Percentiles rank a stretch among this genome's conserved stretches.
Conservation (phyloP, 2,329 filamentous ascomycete species). For the Thielaviopsis punctulata region DNA sequence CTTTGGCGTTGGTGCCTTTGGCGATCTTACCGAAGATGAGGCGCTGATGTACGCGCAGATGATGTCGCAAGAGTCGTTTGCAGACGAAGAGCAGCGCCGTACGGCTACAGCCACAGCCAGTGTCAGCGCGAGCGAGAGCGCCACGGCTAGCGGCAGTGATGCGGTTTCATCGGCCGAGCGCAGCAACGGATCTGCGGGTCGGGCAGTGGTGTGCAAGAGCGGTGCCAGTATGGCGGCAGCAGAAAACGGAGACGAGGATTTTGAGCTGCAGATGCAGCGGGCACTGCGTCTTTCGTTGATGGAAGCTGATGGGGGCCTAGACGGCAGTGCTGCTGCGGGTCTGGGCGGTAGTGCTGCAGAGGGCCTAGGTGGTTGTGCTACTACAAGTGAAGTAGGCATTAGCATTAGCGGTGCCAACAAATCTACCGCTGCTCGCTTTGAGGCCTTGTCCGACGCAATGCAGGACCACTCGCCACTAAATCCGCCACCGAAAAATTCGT, state of each 20-base stretch:
- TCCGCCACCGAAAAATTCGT: constrained; percentile 3
- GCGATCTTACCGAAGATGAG: constrained; percentile 48
- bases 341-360: constrained; percentile 12
- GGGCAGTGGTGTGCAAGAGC: not conserved
- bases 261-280: constrained; percentile 43
- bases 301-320: constrained; percentile 21
- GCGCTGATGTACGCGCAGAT: constrained; percentile 47
- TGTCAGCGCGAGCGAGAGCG: constrained; percentile 1
- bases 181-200: constrained; percentile 20
- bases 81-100: constrained; percentile 38
- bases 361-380: too few relatives aligned
- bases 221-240: not conserved
- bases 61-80: constrained; percentile 44
- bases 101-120: too few relatives aligned
- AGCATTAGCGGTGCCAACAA: too few relatives aligned
- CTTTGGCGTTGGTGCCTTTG: constrained; percentile 63
- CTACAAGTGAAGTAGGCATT: too few relatives aligned
- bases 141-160: constrained; percentile 27
- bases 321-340: not conserved
- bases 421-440: not conserved
- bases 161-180: constrained; percentile 31
- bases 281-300: constrained; percentile 45
- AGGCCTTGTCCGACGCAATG: not conserved
- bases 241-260: constrained; percentile 29
- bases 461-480: not conserved